Conservation (phyloP, 1,284 basidiomycete species). For the Tranzscheliella williamsii region DNA sequence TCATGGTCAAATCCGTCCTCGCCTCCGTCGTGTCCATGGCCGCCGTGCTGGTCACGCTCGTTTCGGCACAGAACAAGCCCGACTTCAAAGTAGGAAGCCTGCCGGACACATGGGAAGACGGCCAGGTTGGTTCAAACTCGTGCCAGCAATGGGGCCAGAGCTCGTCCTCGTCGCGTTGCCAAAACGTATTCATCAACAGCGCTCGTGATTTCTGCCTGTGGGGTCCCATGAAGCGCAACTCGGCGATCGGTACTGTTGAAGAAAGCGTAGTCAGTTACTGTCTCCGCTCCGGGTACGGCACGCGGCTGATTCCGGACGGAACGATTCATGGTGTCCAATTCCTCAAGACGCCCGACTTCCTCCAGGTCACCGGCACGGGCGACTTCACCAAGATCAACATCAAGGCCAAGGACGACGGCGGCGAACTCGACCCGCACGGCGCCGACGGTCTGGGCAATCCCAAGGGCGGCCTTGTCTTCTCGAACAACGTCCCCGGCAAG, state of each 20-base stretch:
- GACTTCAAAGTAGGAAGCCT: conserved; percentile 40
- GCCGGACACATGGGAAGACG: conserved; percentile 52
- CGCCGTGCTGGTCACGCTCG: no score
- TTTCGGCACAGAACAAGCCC: conserved; percentile 31
- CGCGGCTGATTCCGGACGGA: conserved; percentile 75
- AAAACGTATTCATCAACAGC: conserved; percentile 57
- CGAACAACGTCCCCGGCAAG: conserved; percentile 23
- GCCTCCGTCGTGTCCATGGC: no score
- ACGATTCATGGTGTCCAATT: conserved; percentile 75
- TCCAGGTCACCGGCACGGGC: conserved; percentile 71
- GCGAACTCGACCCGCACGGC: conserved; percentile 49
- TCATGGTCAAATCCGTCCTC: no score
- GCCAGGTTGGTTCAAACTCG: conserved; percentile 51
- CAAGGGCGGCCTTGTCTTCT: conserved; percentile 39
- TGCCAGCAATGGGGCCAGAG: conserved; percentile 48
- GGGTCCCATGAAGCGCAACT: conserved; percentile 34
- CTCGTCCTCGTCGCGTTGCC: conserved; percentile 39
- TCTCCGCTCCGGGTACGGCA: conserved; percentile 64
- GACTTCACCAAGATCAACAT: conserved; percentile 68
- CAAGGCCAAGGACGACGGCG: conserved; percentile 25
- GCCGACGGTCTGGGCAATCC: conserved; percentile 45
- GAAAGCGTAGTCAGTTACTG: conserved; percentile 74
- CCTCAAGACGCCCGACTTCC: conserved; percentile 70
- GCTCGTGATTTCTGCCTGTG: conserved; percentile 55
- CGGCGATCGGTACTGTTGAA: conserved; percentile 60